These are phyloP conservation scores for Thelonectria discophora DNA, from an alignment of 2,329 filamentous ascomycete species.

Conservation along the genomic window DNA sequence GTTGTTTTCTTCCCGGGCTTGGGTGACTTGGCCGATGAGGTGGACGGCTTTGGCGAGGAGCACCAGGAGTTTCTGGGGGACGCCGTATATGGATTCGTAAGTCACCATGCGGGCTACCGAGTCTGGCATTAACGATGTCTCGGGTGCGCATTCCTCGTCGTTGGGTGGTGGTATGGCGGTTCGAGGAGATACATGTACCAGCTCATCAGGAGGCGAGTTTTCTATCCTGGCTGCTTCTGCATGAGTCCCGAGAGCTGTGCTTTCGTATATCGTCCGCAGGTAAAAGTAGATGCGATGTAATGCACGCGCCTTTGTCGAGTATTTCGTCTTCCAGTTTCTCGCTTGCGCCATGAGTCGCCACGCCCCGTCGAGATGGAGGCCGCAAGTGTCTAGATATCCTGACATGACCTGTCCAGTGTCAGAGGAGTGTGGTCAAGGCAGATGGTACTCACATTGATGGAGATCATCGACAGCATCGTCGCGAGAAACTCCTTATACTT, in stretches of 20 bases:
- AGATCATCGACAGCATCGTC: conserved; percentile 43
- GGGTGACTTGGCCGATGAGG: conserved; percentile 6
- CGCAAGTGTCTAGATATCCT: conserved; percentile 37
- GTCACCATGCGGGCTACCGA: conserved; percentile 20
- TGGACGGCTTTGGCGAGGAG: conserved; percentile 15
- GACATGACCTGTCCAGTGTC: conserved; percentile 36
- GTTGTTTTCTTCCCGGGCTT: neutral
- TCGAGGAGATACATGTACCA: no score
- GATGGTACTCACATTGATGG: conserved; percentile 34
- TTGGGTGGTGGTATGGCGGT: neutral
- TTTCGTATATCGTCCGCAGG: conserved; percentile 37
- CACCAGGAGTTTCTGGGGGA: conserved; percentile 17
- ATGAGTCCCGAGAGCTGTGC: conserved; percentile 24
- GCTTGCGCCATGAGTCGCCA: conserved; percentile 33
- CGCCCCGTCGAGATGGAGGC: conserved; percentile 37
- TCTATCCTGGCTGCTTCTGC: neutral
- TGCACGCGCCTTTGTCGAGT: conserved; percentile 30
- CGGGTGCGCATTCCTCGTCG: conserved; percentile 11
- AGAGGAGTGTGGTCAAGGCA: neutral
- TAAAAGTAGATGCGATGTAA: conserved; percentile 42
- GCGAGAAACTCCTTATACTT: conserved; percentile 43
- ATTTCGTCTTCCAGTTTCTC: conserved; percentile 30
- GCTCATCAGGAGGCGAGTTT: neutral
- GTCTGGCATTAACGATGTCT: neutral
- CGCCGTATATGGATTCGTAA: conserved; percentile 21